These are phyloP conservation scores for Gelatoporia subvermispora DNA, from an alignment of 768 basidiomycete species.

Conservation along the genomic window DNA sequence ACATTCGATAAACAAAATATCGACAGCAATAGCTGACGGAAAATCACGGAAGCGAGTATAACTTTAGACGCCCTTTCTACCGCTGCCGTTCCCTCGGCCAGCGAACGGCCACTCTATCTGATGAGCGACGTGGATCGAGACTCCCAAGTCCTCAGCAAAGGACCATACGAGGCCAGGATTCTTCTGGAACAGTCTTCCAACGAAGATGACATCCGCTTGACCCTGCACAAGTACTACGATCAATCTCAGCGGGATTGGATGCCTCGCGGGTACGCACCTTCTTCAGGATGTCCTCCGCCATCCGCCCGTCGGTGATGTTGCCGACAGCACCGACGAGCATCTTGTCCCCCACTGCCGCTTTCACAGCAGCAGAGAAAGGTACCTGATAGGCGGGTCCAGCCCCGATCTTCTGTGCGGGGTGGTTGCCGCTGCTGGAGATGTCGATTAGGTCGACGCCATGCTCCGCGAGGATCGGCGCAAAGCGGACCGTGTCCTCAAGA, in stretches of 20 bases:
- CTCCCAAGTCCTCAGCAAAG: conserved; percentile 53
- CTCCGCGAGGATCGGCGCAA: conserved; percentile 54
- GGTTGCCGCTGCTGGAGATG: conserved; percentile 61
- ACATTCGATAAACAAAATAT: too few species aligned
- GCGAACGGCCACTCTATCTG: conserved; percentile 51
- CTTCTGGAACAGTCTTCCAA: conserved; percentile 42
- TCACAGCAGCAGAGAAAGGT: conserved; percentile 27
- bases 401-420: conserved; percentile 38
- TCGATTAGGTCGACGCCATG: conserved; percentile 75
- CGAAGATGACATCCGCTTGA: conserved; percentile 45
- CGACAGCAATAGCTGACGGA: too few species aligned
- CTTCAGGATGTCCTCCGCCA: conserved; percentile 57
- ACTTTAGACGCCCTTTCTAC: neutral
- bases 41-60: too few species aligned
- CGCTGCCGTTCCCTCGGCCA: conserved; percentile 20
- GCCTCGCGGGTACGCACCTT: conserved; percentile 12
- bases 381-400: conserved; percentile 35
- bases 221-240: conserved; percentile 19
- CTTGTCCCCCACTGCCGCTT: conserved; percentile 36
- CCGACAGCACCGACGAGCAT: conserved; percentile 51
- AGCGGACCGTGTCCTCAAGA: conserved; percentile 57
- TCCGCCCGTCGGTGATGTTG: conserved; percentile 44
- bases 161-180: conserved; percentile 43
- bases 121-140: conserved; percentile 39
- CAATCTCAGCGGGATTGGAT: neutral